These are phyloP conservation scores for Onygenales sp. DNA, from an alignment of 2,329 filamentous ascomycete genomes.

Conservation along the genomic window DNA sequence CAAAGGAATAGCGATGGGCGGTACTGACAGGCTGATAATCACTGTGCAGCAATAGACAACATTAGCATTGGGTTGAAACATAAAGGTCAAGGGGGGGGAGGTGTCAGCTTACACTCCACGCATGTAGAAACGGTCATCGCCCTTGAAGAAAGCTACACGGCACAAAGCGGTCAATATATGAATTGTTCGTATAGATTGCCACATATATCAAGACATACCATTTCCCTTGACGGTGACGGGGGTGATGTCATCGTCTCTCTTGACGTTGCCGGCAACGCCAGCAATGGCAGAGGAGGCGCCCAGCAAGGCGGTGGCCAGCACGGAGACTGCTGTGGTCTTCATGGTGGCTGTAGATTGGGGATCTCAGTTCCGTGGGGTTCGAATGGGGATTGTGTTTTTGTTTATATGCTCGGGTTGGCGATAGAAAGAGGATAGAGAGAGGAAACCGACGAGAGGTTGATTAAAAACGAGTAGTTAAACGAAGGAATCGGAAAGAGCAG, in stretches of 20 bases:
- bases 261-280: constrained; percentile 31
- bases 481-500: constrained; percentile 14
- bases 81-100: not conserved
- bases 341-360: constrained; percentile 29
- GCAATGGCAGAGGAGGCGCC: constrained; percentile 39
- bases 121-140: constrained; percentile 46
- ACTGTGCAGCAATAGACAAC: constrained; percentile 46
- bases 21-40: constrained; percentile 53
- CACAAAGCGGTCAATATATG: constrained; percentile 13
- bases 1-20: not conserved
- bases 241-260: constrained; percentile 39
- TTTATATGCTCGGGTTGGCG: not conserved
- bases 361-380: not conserved
- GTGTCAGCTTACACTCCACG: constrained; percentile 29
- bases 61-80: constrained; percentile 17
- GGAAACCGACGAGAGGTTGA: constrained; percentile 3
- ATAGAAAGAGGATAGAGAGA: constrained; percentile 3
- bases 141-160: constrained; percentile 50
- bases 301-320: constrained; percentile 38
- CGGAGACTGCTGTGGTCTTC: constrained; percentile 42
- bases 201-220: constrained; percentile 27
- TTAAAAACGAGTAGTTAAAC: constrained; percentile 7
- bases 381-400: too few relatives aligned
- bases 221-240: constrained; percentile 55
- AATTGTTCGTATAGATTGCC: not conserved